Conservation (phyloP, 2,329 filamentous ascomycete genomes). For the Aureobasidium sp. region DNA sequence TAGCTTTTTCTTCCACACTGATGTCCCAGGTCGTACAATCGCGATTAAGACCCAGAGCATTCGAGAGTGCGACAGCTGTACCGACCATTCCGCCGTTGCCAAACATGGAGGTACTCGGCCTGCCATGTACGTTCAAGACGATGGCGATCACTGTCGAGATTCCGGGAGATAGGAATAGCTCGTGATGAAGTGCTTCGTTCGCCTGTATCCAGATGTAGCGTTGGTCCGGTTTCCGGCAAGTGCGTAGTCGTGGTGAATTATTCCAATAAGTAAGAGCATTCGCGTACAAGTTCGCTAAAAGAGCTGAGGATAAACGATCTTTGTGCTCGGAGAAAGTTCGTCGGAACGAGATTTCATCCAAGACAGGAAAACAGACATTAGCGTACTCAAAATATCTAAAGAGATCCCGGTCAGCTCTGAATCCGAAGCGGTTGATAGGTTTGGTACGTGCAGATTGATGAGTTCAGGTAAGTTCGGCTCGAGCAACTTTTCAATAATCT, state of each 20-base stretch:
- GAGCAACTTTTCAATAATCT: neutral
- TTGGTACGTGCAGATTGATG: neutral
- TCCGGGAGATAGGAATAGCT: constrained; percentile 34
- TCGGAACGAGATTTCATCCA: constrained; percentile 34
- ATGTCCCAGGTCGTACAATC: constrained; percentile 49
- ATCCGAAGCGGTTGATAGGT: no score
- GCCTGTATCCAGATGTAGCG: constrained; percentile 38
- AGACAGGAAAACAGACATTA: constrained; percentile 34
- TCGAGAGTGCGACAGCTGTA: constrained; percentile 47
- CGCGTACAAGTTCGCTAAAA: constrained; percentile 36
- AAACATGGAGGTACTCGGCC: constrained; percentile 35
- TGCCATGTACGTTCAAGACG: constrained; percentile 35
- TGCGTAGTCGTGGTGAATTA: constrained; percentile 30
- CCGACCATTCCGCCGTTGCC: constrained; percentile 49
- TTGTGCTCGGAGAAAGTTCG: constrained; percentile 27
- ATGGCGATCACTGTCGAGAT: constrained; percentile 35
- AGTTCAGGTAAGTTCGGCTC: neutral
- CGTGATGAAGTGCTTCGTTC: constrained; percentile 35
- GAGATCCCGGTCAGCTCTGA: no score
- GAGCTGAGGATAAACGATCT: constrained; percentile 31
- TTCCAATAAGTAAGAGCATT: constrained; percentile 33
- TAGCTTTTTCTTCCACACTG: constrained; percentile 43
- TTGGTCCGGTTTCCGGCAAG: constrained; percentile 32
- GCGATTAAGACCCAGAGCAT: constrained; percentile 50
- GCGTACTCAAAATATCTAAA: constrained; percentile 35